phyloP scores from a whole-genome alignment of 1,139 yeast genomes.

The Yamadazyma songkhlaensis region DNA sequence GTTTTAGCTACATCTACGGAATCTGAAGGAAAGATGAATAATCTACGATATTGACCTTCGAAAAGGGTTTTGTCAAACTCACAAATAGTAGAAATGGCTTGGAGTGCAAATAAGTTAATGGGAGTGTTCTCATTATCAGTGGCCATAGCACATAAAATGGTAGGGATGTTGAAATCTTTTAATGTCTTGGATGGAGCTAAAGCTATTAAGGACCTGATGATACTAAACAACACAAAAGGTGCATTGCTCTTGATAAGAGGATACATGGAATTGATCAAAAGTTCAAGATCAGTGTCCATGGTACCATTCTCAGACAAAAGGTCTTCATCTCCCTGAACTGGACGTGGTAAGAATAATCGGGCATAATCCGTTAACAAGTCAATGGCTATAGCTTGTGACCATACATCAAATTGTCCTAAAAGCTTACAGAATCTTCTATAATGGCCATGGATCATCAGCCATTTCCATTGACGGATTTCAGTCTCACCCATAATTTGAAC shows the following conservation, averaged over 20 bases:
- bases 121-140: conserved; percentile 29
- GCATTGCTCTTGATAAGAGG: conserved; percentile 49
- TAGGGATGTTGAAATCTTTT: conserved; percentile 46
- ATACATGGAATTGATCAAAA: conserved; percentile 48
- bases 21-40: conserved; percentile 64
- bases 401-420: conserved; percentile 62
- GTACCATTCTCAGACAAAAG: too few species aligned
- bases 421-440: conserved; percentile 60
- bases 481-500: conserved; percentile 31
- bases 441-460: conserved; percentile 64
- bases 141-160: conserved; percentile 45
- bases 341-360: conserved; percentile 56
- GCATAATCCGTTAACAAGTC: conserved; percentile 68
- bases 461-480: conserved; percentile 37
- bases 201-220: conserved; percentile 51
- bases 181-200: conserved; percentile 54
- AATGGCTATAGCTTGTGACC: conserved; percentile 64
- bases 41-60: conserved; percentile 44
- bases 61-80: conserved; percentile 43
- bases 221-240: conserved; percentile 62
- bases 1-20: conserved; percentile 39
- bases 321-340: too few species aligned
- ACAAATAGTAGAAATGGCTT: conserved; percentile 38
- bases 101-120: conserved; percentile 36
- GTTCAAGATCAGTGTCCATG: conserved; percentile 44